phyloP scores from a whole-genome alignment of 2,329 filamentous ascomycete species.

The Graphilbum fragrans region DNA sequence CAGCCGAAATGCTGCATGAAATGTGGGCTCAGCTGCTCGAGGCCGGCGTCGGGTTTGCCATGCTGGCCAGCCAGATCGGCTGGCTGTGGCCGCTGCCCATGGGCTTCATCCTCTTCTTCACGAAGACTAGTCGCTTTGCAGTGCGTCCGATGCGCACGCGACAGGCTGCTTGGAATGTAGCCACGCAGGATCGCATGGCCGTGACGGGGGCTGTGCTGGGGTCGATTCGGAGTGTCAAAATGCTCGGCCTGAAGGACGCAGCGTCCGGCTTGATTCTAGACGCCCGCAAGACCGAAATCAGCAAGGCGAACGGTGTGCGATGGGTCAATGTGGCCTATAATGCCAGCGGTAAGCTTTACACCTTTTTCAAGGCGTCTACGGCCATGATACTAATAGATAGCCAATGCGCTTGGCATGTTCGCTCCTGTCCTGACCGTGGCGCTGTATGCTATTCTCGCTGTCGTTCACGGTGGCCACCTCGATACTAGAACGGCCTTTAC shows the following conservation, averaged over 20 bases:
- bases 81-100: slow-evolving; percentile 29
- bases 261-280: slow-evolving; percentile 13
- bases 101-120: slow-evolving; percentile 28
- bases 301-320: slow-evolving; percentile 18
- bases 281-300: slow-evolving; percentile 21
- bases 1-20: slow-evolving; percentile 26
- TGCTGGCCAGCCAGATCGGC: slow-evolving; percentile 26
- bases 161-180: slow-evolving; percentile 26
- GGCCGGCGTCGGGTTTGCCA: slow-evolving; percentile 23
- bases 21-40: slow-evolving; percentile 29
- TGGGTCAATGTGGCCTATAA: slow-evolving; percentile 29
- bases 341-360: slow-evolving; percentile 21
- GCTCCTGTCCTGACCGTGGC: slow-evolving; percentile 24
- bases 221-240: slow-evolving; percentile 27
- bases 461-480: slow-evolving; percentile 11
- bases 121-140: slow-evolving; percentile 26
- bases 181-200: slow-evolving; percentile 26
- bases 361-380: neutral
- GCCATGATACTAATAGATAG: slow-evolving; percentile 12
- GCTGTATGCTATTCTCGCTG: slow-evolving; percentile 19
- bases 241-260: slow-evolving; percentile 20
- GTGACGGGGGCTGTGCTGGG: slow-evolving; percentile 21
- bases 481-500: slow-evolving; percentile 26
- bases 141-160: slow-evolving; percentile 21
- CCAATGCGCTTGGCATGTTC: slow-evolving; percentile 29